phyloP scores from a whole-genome alignment of 495 filamentous ascomycete genomes.

The Talaromyces nanjingensis region DNA sequence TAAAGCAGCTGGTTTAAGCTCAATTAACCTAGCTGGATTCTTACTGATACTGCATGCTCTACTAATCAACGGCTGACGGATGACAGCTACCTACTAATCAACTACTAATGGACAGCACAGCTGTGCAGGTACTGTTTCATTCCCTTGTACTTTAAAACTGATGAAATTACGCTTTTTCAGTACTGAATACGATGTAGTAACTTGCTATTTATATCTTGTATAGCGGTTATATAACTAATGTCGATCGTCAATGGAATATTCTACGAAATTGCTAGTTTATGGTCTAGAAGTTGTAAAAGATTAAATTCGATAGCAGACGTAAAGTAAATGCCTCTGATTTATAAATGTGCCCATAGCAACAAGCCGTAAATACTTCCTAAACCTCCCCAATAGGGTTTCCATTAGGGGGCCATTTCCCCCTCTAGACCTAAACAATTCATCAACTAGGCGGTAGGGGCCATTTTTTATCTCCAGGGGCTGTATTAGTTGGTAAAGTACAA shows the following conservation, averaged over 20 bases:
- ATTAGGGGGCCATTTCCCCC: neutral
- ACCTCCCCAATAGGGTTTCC: neutral
- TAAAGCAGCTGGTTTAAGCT: neutral
- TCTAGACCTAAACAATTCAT: neutral
- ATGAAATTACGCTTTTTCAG: neutral
- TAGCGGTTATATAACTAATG: neutral
- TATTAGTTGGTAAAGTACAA: neutral
- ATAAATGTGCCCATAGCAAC: neutral
- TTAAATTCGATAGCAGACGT: neutral
- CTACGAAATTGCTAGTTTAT: neutral
- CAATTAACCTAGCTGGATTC: neutral
- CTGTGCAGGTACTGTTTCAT: neutral
- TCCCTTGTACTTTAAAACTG: neutral
- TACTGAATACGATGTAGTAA: neutral
- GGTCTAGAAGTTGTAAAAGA: neutral
- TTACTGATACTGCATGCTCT: slow-evolving; percentile 2
- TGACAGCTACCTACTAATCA: neutral
- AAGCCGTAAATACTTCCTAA: neutral
- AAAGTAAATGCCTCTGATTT: neutral
- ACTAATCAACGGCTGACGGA: slow-evolving; percentile 1
- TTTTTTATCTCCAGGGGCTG: neutral
- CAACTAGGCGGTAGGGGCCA: neutral
- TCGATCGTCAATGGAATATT: neutral
- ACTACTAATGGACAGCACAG: neutral
- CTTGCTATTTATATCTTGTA: neutral